These are phyloP conservation scores for Hypoxylon sp. DNA, from an alignment of 2,329 filamentous ascomycete genomes.

Conservation along the genomic window DNA sequence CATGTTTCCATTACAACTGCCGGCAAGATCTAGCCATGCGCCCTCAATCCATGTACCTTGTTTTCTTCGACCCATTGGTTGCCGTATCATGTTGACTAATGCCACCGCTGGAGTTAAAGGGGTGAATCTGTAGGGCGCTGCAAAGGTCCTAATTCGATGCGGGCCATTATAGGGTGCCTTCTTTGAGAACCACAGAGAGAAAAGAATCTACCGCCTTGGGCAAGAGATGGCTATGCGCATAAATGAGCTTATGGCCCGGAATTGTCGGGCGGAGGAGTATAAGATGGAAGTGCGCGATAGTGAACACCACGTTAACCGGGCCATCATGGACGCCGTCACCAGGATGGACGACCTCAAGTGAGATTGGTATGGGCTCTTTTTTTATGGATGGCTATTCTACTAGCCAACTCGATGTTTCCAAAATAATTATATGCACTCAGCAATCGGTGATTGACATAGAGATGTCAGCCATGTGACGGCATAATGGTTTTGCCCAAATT, in stretches of 20 bases:
- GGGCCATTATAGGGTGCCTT: too few species aligned
- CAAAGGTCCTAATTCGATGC: too few species aligned
- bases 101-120: neutral
- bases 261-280: neutral
- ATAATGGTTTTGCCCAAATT: neutral
- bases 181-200: too few species aligned
- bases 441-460: neutral
- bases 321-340: neutral
- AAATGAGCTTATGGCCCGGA: neutral
- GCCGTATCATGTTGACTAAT: neutral
- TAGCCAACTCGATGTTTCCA: too few species aligned
- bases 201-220: too few species aligned
- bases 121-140: neutral
- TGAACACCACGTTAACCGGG: neutral
- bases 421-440: too few species aligned
- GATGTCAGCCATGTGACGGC: neutral
- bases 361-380: neutral
- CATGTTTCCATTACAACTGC: too few species aligned
- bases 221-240: neutral
- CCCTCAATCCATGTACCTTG: neutral
- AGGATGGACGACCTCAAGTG: neutral
- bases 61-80: neutral
- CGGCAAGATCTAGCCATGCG: too few species aligned
- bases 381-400: too few species aligned
- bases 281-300: neutral